A percentile compares a stretch with the other conserved stretches of the same genome.
Conservation (phyloP, 1,139 yeast genomes). For the Pichia sp. region DNA sequence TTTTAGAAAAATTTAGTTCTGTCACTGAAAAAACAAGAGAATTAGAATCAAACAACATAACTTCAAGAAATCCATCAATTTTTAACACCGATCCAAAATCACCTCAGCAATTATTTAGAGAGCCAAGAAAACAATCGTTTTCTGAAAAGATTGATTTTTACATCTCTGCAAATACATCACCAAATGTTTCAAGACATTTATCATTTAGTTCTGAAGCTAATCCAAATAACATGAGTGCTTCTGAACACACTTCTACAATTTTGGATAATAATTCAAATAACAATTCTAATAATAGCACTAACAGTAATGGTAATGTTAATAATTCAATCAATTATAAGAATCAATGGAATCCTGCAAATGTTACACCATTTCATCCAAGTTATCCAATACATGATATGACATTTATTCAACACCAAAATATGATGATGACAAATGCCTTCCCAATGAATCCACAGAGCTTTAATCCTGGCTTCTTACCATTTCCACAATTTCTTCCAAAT, state of each 20-base stretch:
- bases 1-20: constrained; percentile 61
- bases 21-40: constrained; percentile 79
- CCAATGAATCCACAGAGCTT: constrained; percentile 17
- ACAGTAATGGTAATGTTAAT: background rate
- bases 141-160: constrained; percentile 61
- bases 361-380: constrained; percentile 49
- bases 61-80: constrained; percentile 46
- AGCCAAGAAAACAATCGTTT: constrained; percentile 46
- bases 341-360: constrained; percentile 64
- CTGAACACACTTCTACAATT: constrained; percentile 30
- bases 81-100: constrained; percentile 29
- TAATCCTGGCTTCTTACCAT: constrained; percentile 15
- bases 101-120: constrained; percentile 26
- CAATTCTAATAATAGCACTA: no score
- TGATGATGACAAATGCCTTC: constrained; percentile 21
- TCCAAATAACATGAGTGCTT: constrained; percentile 13
- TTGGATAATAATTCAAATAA: constrained; percentile 4
- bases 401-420: constrained; percentile 18
- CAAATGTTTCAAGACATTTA: constrained; percentile 23
- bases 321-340: constrained; percentile 27
- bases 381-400: constrained; percentile 15
- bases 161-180: constrained; percentile 33
- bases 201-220: constrained; percentile 24
- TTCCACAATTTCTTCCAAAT: constrained; percentile 12
- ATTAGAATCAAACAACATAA: constrained; percentile 37